A percentile compares a stretch with the other conserved stretches of the same genome.
Evolutionary conservation across 2,329 filamentous ascomycete genomes (phyloP).

Genomic region (Claviceps purpurea): DNA sequence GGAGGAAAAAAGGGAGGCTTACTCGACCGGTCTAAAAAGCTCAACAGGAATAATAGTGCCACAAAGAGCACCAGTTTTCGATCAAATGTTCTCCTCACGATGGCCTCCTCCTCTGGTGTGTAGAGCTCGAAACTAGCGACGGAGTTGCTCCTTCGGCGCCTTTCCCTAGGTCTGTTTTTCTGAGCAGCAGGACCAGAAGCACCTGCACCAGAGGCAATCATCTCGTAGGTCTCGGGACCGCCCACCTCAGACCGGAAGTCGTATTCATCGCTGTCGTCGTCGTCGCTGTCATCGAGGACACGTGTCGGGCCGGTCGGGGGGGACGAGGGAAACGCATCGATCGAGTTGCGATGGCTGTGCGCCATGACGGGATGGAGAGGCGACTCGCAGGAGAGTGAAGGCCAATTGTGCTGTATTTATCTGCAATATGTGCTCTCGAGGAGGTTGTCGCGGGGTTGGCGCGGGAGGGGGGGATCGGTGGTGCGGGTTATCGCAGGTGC

Average conservation of each 20-base stretch:
- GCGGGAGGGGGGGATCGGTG: neutral
- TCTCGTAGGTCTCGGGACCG: constrained; percentile 20
- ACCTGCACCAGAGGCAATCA: constrained; percentile 13
- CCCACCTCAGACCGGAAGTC: constrained; percentile 20
- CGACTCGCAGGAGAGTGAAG: too few species aligned
- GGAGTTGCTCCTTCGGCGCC: constrained; percentile 14
- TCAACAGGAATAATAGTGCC: constrained; percentile 69
- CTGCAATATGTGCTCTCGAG: too few species aligned
- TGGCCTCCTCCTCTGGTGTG: constrained; percentile 55
- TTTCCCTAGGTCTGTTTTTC: constrained; percentile 4
- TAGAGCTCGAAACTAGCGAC: constrained; percentile 28
- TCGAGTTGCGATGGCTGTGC: constrained; percentile 11
- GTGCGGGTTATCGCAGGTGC: neutral
- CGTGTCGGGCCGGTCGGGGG: constrained; percentile 26
- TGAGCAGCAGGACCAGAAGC: neutral
- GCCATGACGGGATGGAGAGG: constrained; percentile 6
- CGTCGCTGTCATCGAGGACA: constrained; percentile 21
- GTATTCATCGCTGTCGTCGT: constrained; percentile 12
- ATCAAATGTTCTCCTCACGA: constrained; percentile 64
- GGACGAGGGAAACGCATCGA: constrained; percentile 21
- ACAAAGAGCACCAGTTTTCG: constrained; percentile 66
- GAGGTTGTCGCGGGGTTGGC: too few species aligned
- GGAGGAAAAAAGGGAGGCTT: constrained; percentile 16
- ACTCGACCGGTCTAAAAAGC: constrained; percentile 80
- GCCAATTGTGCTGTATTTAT: too few species aligned